These are phyloP conservation scores for Solanum sitiens DNA, from an alignment of 257 asterid genomes.

Conservation along the genomic window DNA sequence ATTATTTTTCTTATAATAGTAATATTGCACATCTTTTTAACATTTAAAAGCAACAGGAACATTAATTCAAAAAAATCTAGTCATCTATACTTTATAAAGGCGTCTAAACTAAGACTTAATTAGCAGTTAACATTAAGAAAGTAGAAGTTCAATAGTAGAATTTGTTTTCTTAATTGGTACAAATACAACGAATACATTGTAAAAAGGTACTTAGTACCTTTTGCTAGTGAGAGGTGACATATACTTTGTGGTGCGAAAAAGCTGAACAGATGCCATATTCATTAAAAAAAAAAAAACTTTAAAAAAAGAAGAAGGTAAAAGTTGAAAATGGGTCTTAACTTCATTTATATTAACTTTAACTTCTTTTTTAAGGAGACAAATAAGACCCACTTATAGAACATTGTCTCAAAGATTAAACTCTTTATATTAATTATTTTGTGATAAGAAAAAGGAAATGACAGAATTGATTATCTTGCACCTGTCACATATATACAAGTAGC, in stretches of 20 bases:
- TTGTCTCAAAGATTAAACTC: not conserved
- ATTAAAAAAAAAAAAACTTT: too few relatives aligned
- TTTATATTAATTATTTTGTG: not conserved
- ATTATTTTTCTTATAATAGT: not conserved
- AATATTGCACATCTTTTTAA: not conserved
- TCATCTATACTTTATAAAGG: not conserved
- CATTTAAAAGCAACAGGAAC: not conserved
- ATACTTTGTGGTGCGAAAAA: not conserved
- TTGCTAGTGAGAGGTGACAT: not conserved
- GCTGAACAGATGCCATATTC: too few relatives aligned
- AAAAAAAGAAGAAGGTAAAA: not conserved
- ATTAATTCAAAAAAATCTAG: not conserved
- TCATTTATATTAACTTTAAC: not conserved
- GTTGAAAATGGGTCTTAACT: not conserved
- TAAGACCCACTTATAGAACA: not conserved
- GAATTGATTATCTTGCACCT: not conserved
- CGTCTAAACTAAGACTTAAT: not conserved
- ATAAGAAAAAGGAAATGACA: not conserved
- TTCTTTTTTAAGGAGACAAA: not conserved
- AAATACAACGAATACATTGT: not conserved
- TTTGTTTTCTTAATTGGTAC: not conserved
- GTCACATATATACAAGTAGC: not conserved
- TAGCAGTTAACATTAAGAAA: not conserved
- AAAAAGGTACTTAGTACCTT: too few relatives aligned
- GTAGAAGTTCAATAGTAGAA: not conserved